Evolutionary conservation across 306 rosid genomes (phyloP).

Genomic region (Astragalus membranaceus): DNA sequence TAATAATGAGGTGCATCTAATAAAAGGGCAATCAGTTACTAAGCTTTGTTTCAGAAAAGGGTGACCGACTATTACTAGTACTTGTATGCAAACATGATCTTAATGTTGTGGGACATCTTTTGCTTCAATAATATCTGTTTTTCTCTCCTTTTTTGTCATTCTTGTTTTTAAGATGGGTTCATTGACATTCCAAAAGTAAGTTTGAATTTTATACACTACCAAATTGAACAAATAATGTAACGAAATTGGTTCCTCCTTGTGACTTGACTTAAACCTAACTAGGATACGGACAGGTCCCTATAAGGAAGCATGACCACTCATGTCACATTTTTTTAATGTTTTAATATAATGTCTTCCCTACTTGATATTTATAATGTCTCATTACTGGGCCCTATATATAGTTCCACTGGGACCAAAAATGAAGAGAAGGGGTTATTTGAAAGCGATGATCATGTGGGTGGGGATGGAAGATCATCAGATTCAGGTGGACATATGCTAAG

Average conservation of each 20-base stretch:
- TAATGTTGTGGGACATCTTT: conserved; percentile 14
- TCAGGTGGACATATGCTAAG: conserved; percentile 66
- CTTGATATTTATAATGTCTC: conserved; percentile 10
- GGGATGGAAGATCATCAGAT: conserved; percentile 25
- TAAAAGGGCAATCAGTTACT: not conserved
- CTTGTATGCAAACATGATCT: conserved; percentile 12
- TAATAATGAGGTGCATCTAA: not conserved
- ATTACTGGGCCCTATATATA: conserved; percentile 16
- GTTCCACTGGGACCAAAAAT: conserved; percentile 39
- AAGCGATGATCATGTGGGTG: conserved; percentile 33
- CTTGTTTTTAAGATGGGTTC: conserved; percentile 7
- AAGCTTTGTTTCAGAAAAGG: too few species aligned
- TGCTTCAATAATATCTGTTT: not conserved
- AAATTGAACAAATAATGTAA: conserved; percentile 16
- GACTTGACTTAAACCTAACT: conserved; percentile 9
- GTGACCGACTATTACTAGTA: not conserved
- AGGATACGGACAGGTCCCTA: conserved; percentile 23
- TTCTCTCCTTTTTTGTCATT: not conserved
- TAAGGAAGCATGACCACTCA: not conserved
- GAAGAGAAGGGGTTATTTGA: conserved; percentile 36
- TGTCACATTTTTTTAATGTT: conserved; percentile 2
- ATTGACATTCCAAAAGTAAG: conserved; percentile 14
- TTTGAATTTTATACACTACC: conserved; percentile 17
- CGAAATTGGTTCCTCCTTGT: conserved; percentile 2
- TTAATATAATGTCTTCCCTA: not conserved